Evolutionary conservation across 2,329 filamentous ascomycete species (phyloP).

Genomic region (Ophiostoma sp.): DNA sequence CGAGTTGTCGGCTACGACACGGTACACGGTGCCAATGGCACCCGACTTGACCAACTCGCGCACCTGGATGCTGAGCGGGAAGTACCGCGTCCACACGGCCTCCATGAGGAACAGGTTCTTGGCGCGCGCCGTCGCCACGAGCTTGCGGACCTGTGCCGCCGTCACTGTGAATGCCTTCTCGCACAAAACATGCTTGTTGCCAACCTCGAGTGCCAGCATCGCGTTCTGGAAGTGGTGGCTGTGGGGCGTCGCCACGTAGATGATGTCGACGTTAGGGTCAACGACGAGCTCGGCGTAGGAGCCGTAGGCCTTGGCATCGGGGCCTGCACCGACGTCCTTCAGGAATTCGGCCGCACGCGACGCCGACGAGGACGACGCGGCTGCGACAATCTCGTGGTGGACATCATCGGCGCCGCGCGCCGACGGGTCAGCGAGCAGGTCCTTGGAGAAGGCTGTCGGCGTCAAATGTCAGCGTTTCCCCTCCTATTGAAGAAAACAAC

Average conservation of each 20-base stretch:
- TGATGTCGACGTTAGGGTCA: slow-evolving; percentile 76
- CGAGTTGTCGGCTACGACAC: slow-evolving; percentile 61
- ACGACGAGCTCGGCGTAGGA: slow-evolving; percentile 79
- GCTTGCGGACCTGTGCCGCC: slow-evolving; percentile 70
- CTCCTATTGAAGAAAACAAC: not conserved
- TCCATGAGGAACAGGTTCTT: slow-evolving; percentile 81
- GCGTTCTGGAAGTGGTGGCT: slow-evolving; percentile 91
- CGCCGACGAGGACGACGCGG: slow-evolving; percentile 73
- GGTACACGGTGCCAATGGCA: slow-evolving; percentile 61
- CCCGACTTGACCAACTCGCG: slow-evolving; percentile 62
- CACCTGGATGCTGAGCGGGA: slow-evolving; percentile 77
- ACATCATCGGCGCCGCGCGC: slow-evolving; percentile 70
- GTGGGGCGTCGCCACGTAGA: slow-evolving; percentile 89
- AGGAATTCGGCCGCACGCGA: slow-evolving; percentile 72
- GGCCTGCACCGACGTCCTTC: slow-evolving; percentile 66
- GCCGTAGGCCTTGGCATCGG: slow-evolving; percentile 67
- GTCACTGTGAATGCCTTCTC: slow-evolving; percentile 90
- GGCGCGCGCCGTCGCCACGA: slow-evolving; percentile 69
- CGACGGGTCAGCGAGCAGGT: slow-evolving; percentile 73
- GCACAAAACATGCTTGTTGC: slow-evolving; percentile 82
- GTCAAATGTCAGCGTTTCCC: not conserved
- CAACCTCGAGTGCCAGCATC: slow-evolving; percentile 75
- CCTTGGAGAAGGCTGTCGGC: slow-evolving; percentile 67
- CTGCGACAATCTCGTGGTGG: slow-evolving; percentile 74
- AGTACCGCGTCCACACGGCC: slow-evolving; percentile 87